Evolutionary conservation across 768 basidiomycete species (phyloP).

Genomic region (Tylopilus balloui): DNA sequence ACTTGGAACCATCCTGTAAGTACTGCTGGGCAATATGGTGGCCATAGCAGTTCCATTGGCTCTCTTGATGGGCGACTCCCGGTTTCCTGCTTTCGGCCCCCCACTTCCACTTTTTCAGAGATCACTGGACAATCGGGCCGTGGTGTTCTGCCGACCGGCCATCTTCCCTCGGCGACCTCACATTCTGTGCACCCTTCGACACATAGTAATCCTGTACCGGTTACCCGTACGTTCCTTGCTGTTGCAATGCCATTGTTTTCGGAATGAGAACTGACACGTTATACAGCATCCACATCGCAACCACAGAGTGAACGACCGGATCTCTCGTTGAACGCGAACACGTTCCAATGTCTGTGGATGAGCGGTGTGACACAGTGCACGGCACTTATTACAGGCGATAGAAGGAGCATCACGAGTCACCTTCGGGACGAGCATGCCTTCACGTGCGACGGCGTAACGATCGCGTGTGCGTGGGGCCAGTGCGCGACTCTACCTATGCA

Average conservation of each 20-base stretch:
- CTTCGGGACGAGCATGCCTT: constrained; percentile 21
- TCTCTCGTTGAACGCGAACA: background rate
- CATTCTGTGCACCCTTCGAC: background rate
- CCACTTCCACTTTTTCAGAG: background rate
- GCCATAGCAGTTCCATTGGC: background rate
- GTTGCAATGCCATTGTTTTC: too few species aligned
- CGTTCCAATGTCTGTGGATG: constrained; percentile 23
- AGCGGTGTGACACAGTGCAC: constrained; percentile 7
- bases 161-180: background rate
- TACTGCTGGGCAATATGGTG: background rate
- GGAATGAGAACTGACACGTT: constrained; percentile 3
- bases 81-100: background rate
- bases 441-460: constrained; percentile 10
- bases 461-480: constrained; percentile 16
- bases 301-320: constrained; percentile 12
- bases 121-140: background rate
- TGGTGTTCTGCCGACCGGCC: background rate
- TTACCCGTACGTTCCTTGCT: constrained; percentile 11
- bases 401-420: constrained; percentile 18
- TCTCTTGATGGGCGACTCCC: background rate
- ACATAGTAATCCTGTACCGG: constrained; percentile 1
- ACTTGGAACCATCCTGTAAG: constrained; percentile 4
- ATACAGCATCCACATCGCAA: constrained; percentile 7
- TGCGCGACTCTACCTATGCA: constrained; percentile 19
- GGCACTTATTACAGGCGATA: constrained; percentile 16